Conservation (phyloP, 805 yeast genomes). For the Ogataea paraovalis region DNA sequence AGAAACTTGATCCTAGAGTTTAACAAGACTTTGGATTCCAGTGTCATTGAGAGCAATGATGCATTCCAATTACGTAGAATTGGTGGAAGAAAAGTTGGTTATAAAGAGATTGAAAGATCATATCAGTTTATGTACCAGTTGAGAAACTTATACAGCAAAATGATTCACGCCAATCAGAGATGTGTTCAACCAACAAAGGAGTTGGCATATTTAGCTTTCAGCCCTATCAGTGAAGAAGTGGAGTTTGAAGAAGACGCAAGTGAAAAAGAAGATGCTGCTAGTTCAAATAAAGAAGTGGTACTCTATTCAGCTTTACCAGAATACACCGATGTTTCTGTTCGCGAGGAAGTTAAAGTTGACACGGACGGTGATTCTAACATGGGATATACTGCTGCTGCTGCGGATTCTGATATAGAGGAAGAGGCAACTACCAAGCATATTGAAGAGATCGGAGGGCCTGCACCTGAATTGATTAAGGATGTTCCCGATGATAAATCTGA, state of each 20-base stretch:
- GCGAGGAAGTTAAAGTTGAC: background rate
- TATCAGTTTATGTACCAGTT: slow-evolving; percentile 76
- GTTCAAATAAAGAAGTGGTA: background rate
- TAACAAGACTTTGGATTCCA: slow-evolving; percentile 32
- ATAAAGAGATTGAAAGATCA: slow-evolving; percentile 74
- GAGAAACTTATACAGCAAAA: slow-evolving; percentile 60
- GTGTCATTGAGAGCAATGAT: slow-evolving; percentile 28
- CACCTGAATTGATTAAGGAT: background rate
- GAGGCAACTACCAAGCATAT: background rate
- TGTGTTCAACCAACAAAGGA: slow-evolving; percentile 80
- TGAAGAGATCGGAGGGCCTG: background rate
- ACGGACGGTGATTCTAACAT: slow-evolving; percentile 5
- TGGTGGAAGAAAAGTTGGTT: slow-evolving; percentile 83
- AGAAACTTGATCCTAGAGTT: slow-evolving; percentile 62
- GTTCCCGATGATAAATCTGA: background rate
- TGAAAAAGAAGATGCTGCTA: background rate
- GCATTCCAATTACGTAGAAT: slow-evolving; percentile 55
- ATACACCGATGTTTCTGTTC: background rate
- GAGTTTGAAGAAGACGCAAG: slow-evolving; percentile 38
- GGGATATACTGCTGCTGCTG: slow-evolving; percentile 6
- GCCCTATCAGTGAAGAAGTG: slow-evolving; percentile 66
- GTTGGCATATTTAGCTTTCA: slow-evolving; percentile 82
- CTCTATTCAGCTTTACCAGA: background rate
- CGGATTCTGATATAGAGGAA: slow-evolving; percentile 2
- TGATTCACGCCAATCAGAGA: slow-evolving; percentile 58